Evolutionary conservation across 768 basidiomycete species (phyloP), one percentile per base, ranked within the genome.

Genomic region (Sistotremastrum niveocremeum): DNA sequence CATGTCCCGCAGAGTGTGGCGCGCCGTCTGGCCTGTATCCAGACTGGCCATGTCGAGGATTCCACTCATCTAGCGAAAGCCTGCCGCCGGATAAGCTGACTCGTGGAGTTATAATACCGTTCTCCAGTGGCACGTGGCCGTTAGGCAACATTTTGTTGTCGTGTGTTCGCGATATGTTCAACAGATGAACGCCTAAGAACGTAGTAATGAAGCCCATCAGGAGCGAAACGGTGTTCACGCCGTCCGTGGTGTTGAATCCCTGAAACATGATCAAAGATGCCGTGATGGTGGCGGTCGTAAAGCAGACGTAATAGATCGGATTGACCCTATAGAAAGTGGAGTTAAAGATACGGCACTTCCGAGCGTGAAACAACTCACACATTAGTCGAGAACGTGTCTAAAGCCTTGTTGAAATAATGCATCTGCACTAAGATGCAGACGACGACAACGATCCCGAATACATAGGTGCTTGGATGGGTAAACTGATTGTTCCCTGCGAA

Each of bases 401-500:
- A 72, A 0, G 93, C 94, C 60, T 97, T 97, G 72, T 98, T 99
- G 71, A 95, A 93, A 67, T 90, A 93, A 63, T 87, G 85, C 85
- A 93, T 88, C 63, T 90, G 88, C 28, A 88, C 76, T 51, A 94
- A 61, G 58, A 99, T 98, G 61, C 89, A 97, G 2, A 76, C 63
- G 2, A 71, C 73, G 3, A 90, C 83, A 34, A 87, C 77, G 42
- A 88, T 70, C 35, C 79, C 90, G 56, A 98, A 94, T 29, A 98
- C 77, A 61, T 97, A 99, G n/a, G 95, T 99, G 60, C 87, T 90
- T 35, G 84, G 80, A 58, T 91, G 87, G 1, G 82, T 77, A 58
- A 99, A 85, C 63, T 99, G 95, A 62, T 98, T 99, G 59, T 87
- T 86, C 40, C 94, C 93, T 7, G 77, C 73, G 48, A 97, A 66